Percentiles rank a stretch among this genome's conserved stretches.
These are phyloP conservation scores for Kodamaea neixiangensis DNA, from an alignment of 805 yeast genomes.

Conservation along the genomic window DNA sequence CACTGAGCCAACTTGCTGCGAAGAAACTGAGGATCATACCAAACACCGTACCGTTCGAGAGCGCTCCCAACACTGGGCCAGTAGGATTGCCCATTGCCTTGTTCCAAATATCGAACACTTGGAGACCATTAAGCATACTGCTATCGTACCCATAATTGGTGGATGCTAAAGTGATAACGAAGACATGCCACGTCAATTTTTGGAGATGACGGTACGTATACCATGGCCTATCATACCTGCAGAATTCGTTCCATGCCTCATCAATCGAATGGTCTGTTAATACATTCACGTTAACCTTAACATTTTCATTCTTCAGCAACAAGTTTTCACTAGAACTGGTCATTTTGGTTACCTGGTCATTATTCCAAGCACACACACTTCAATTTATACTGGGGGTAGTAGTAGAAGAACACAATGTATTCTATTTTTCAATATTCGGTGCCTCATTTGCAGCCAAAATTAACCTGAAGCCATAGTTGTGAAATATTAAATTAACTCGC, in stretches of 20 bases:
- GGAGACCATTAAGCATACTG: conserved; percentile 51
- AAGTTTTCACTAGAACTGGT: not conserved
- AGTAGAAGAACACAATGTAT: not conserved
- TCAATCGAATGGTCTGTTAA: not conserved
- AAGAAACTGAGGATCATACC: conserved; percentile 38
- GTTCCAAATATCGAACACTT: conserved; percentile 44
- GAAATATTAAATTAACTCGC: not conserved
- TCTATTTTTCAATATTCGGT: not conserved
- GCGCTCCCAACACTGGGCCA: conserved; percentile 23
- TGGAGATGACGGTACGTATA: not conserved
- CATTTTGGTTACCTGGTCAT: not conserved
- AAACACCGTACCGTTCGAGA: conserved; percentile 25
- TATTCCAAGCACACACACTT: not conserved
- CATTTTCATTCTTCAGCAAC: not conserved
- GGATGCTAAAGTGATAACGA: conserved; percentile 46
- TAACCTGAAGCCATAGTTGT: not conserved
- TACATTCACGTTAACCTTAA: not conserved
- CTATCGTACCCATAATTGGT: conserved; percentile 38
- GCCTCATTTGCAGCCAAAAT: not conserved
- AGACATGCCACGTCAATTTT: conserved; percentile 18
- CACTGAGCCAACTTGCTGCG: conserved; percentile 32
- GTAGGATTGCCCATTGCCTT: conserved; percentile 29
- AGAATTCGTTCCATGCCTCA: not conserved
- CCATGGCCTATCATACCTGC: conserved; percentile 1
- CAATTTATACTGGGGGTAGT: not conserved